Base-by-base conservation (phyloP, 331 rosid species). In the Malus hybrid region DNA sequence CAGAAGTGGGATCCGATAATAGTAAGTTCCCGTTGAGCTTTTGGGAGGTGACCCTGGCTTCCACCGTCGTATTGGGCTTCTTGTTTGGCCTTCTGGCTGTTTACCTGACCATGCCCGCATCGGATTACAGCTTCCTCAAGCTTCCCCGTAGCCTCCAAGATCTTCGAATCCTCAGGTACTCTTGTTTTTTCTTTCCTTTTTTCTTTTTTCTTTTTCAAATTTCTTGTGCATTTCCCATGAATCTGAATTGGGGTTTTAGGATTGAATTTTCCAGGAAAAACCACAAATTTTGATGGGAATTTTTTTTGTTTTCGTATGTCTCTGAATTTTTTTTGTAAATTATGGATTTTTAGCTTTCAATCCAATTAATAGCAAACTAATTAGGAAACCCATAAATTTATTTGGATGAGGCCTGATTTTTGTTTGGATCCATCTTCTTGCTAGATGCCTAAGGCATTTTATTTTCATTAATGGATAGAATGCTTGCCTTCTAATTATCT, bases 51-150 rank as follows among this genome's bases (percentile, higher is more conserved):
- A 63, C 89, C 7, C 80, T 79, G 82, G 96, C 88, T 78, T 84
- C 89, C 10, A 72, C 86, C 53, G 95, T 94, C 73, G 84, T 89
- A 0, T 63, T 94, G 68, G 88, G 86, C 2, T 92, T 90, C 68
- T 36, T 72, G 19, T 2, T 82, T 0, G 89, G 93, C n/a, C 75
- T 94, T 61, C 66, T 89, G 44, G 78, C 89, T 69, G 92, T 94
- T 63, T 94, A 94, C 74, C 84, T 90, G 5, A 90, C 97, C 81
- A 87, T 94, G 90, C 99, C 99, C 8, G 86, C 87, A 53, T 94
- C 99, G 20, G 99, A 94, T 84, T 94, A 94, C 78, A 89, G 99
- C 88, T 94, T 94, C 63, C 99, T 94, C 57, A 94, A 92, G 92
- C 91, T 92, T 63, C 99, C 97, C 22, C 96, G 89, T 29, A 88